These are phyloP conservation scores for Aspergillus jensenii DNA, from an alignment of 2,329 filamentous ascomycete species.

Conservation along the genomic window DNA sequence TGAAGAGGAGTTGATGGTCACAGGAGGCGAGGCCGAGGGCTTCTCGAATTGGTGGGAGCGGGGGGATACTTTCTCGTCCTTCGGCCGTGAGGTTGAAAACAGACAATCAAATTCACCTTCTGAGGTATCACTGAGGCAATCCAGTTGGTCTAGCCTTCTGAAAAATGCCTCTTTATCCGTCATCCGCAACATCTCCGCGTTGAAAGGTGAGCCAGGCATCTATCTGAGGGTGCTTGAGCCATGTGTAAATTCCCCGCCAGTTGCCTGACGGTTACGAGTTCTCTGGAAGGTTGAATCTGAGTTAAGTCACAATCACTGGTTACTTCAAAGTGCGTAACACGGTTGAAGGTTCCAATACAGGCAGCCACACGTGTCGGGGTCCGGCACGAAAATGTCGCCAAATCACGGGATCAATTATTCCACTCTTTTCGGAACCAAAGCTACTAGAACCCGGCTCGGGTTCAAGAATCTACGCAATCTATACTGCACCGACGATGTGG, in stretches of 20 bases:
- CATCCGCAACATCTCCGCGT: constrained; percentile 20
- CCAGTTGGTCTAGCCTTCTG: constrained; percentile 34
- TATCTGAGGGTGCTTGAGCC: constrained; percentile 13
- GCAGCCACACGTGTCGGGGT: constrained; percentile 19
- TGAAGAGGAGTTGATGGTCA: neutral
- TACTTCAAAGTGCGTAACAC: neutral
- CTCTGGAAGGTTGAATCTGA: neutral
- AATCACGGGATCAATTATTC: constrained; percentile 33
- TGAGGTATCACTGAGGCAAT: constrained; percentile 25
- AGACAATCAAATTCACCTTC: constrained; percentile 22
- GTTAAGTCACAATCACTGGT: neutral
- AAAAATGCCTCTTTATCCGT: constrained; percentile 38
- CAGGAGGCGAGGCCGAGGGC: constrained; percentile 1
- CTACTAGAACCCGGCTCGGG: neutral
- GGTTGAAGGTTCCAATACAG: constrained; percentile 5
- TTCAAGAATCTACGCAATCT: neutral
- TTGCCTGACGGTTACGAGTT: neutral
- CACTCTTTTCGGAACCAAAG: constrained; percentile 13
- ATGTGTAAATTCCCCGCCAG: constrained; percentile 12
- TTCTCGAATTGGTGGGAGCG: neutral
- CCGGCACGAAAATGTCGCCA: constrained; percentile 34
- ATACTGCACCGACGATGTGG: constrained; percentile 27
- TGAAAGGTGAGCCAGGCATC: constrained; percentile 16
- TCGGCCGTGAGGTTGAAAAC: constrained; percentile 10
- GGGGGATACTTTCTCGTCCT: neutral